Evolutionary conservation across 192 early-diverging fungal genomes (phyloP).

Genomic region (Neocallimastix lanati): DNA sequence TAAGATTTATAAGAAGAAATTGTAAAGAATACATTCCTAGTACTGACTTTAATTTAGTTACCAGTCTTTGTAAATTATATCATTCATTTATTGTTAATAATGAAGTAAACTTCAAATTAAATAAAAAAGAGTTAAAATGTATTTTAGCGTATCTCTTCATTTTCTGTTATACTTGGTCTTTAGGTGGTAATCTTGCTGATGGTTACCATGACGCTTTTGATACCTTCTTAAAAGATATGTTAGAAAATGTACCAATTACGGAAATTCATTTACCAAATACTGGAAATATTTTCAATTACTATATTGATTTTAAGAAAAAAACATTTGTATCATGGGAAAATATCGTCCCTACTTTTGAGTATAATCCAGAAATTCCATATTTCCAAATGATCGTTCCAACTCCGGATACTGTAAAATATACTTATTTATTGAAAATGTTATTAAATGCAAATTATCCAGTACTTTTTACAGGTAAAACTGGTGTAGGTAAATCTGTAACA

Average conservation of each 20-base stretch:
- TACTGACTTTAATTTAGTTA: conserved; percentile 30
- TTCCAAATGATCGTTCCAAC: conserved; percentile 48
- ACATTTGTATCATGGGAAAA: conserved; percentile 32
- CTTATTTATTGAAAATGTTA: conserved; percentile 27
- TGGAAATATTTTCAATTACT: conserved; percentile 29
- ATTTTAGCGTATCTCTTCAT: conserved; percentile 28
- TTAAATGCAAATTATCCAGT: conserved; percentile 22
- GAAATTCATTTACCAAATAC: conserved; percentile 26
- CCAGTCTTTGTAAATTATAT: conserved; percentile 22
- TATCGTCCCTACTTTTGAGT: conserved; percentile 29
- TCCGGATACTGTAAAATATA: conserved; percentile 33
- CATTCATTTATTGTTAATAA: conserved; percentile 22
- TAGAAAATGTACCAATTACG: conserved; percentile 17
- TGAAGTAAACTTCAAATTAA: conserved; percentile 18
- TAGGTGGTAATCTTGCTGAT: conserved; percentile 38
- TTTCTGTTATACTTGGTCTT: conserved; percentile 33
- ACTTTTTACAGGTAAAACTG: conserved; percentile 31
- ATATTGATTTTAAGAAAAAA: conserved; percentile 24
- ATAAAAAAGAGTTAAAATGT: conserved; percentile 14
- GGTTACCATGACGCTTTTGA: conserved; percentile 34
- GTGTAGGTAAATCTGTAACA: conserved; percentile 39
- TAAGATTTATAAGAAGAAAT: conserved; percentile 23
- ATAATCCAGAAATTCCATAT: conserved; percentile 27
- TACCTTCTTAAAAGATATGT: conserved; percentile 26
- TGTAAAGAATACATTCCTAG: conserved; percentile 29